phyloP scores from a whole-genome alignment of 139 green algal species.

The Picochlorum costavermella region DNA sequence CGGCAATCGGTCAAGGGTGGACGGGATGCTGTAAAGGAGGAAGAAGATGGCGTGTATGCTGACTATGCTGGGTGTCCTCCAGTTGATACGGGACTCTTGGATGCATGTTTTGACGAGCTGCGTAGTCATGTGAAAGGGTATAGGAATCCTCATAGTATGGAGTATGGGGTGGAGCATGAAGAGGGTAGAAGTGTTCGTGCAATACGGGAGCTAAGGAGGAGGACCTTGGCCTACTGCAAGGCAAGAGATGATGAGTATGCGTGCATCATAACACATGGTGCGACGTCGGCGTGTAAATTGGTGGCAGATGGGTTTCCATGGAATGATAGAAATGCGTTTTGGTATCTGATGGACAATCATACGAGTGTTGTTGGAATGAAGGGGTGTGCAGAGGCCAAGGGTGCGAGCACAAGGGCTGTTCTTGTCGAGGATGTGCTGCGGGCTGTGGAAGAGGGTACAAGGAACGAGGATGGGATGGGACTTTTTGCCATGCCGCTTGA shows the following conservation, averaged over 20 bases:
- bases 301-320: conserved; percentile 76
- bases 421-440: conserved; percentile 11
- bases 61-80: conserved; percentile 62
- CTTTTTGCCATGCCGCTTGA: conserved; percentile 74
- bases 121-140: background rate
- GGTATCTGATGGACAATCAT: conserved; percentile 62
- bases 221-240: conserved; percentile 35
- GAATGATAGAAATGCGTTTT: conserved; percentile 30
- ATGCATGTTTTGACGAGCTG: background rate
- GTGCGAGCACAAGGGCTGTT: conserved; percentile 1
- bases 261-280: conserved; percentile 34
- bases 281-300: conserved; percentile 58
- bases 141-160: background rate
- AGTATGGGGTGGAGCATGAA: conserved; percentile 30
- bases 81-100: conserved; percentile 44
- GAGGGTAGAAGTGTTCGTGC: background rate
- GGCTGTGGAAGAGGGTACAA: conserved; percentile 5
- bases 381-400: conserved; percentile 38
- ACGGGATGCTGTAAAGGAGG: too few relatives aligned
- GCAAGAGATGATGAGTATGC: conserved; percentile 29
- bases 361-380: conserved; percentile 80
- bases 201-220: conserved; percentile 12
- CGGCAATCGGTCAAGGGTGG: too few relatives aligned
- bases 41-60: conserved; percentile 32
- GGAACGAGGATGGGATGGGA: conserved; percentile 8